Conservation (phyloP, 1,284 basidiomycete genomes). For the Rhodotorula sp. region DNA sequence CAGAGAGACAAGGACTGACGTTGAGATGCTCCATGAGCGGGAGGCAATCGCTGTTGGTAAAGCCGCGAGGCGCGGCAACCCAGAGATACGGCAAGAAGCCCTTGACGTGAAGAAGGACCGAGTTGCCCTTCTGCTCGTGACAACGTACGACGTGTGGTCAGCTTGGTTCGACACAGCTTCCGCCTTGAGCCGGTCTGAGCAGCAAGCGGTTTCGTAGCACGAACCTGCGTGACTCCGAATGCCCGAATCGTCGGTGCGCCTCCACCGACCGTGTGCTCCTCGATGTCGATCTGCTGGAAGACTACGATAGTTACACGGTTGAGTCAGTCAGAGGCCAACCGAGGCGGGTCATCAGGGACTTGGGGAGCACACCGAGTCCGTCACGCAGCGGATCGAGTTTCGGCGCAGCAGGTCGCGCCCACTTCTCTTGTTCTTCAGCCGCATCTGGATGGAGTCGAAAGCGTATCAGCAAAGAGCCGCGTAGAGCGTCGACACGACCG, state of each 20-base stretch:
- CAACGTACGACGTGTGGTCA: not conserved
- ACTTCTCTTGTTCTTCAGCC: constrained; percentile 52
- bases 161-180: not conserved
- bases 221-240: constrained; percentile 82
- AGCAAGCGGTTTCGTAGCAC: constrained; percentile 17
- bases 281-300: constrained; percentile 92
- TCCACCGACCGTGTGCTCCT: constrained; percentile 63
- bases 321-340: too few relatives aligned
- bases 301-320: constrained; percentile 44
- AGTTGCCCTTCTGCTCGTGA: constrained; percentile 63
- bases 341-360: constrained; percentile 2
- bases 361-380: constrained; percentile 57
- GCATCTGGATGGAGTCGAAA: constrained; percentile 6
- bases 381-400: constrained; percentile 62
- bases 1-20: constrained; percentile 55
- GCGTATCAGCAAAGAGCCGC: not conserved
- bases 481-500: too few relatives aligned
- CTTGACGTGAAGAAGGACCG: constrained; percentile 75
- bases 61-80: constrained; percentile 77
- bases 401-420: constrained; percentile 68
- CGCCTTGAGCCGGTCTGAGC: not conserved
- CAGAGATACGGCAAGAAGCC: constrained; percentile 90
- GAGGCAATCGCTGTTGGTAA: constrained; percentile 64
- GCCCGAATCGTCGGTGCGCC: constrained; percentile 64
- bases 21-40: constrained; percentile 71